These are phyloP conservation scores for Teratosphaeria zuluensis DNA, from an alignment of 2,329 filamentous ascomycete species.

Conservation along the genomic window DNA sequence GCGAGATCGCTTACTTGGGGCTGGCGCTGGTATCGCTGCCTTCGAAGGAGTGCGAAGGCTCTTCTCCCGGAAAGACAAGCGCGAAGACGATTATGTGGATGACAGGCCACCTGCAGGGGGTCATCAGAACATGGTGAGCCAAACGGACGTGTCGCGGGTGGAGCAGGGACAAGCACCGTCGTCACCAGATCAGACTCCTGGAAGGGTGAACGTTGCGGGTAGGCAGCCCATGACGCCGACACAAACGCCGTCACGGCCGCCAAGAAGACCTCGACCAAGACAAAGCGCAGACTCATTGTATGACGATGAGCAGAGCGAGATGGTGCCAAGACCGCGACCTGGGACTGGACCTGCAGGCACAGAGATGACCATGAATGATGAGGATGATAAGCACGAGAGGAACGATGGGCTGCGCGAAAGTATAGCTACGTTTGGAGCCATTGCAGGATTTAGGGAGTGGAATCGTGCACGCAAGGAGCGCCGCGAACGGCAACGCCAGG, in stretches of 20 bases:
- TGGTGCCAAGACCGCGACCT: not conserved
- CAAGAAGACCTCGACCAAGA: conserved; percentile 27
- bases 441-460: conserved; percentile 30
- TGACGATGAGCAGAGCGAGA: conserved; percentile 19
- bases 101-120: conserved; percentile 38
- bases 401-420: conserved; percentile 31
- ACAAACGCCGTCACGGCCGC: conserved; percentile 28
- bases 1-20: conserved; percentile 37
- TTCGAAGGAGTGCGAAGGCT: conserved; percentile 38
- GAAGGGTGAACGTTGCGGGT: conserved; percentile 7
- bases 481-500: conserved; percentile 52
- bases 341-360: not conserved
- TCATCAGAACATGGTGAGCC: conserved; percentile 35
- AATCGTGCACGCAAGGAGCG: conserved; percentile 44
- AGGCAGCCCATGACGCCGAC: conserved; percentile 25
- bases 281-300: conserved; percentile 30
- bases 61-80: conserved; percentile 44
- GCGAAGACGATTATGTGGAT: conserved; percentile 43
- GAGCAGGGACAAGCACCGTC: conserved; percentile 46
- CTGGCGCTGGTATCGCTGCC: conserved; percentile 35
- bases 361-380: conserved; percentile 1
- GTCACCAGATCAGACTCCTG: conserved; percentile 32
- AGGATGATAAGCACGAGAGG: conserved; percentile 3
- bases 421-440: conserved; percentile 36
- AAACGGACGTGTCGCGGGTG: conserved; percentile 37